phyloP scores from a whole-genome alignment of 192 early-diverging fungal species.

The Pilobolus umbonatus region DNA sequence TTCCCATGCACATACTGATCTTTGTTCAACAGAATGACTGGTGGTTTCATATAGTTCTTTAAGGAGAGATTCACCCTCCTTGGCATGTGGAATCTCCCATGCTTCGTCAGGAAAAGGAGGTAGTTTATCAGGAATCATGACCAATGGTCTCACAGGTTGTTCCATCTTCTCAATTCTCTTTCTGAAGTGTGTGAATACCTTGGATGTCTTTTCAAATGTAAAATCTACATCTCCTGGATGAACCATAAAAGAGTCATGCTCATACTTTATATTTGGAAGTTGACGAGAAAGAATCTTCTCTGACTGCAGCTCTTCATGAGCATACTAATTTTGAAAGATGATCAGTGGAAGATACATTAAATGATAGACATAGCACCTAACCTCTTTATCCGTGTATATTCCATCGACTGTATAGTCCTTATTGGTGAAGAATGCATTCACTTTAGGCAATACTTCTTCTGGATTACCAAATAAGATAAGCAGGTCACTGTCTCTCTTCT shows the following conservation, averaged over 20 bases:
- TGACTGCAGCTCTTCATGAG: conserved; percentile 11
- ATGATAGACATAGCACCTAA: not conserved
- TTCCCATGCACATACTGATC: conserved; percentile 30
- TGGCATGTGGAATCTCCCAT: not conserved
- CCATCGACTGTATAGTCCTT: not conserved
- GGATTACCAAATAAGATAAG: conserved; percentile 16
- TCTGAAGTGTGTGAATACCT: conserved; percentile 33
- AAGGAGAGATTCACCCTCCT: not conserved
- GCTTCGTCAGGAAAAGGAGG: conserved; percentile 3
- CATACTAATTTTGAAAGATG: conserved; percentile 4
- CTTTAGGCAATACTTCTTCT: conserved; percentile 5
- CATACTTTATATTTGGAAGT: not conserved
- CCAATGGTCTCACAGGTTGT: conserved; percentile 1
- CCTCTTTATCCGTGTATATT: conserved; percentile 18
- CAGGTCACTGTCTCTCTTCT: not conserved
- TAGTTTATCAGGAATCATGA: not conserved
- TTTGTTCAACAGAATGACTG: too few species aligned
- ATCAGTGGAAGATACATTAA: not conserved
- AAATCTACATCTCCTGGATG: conserved; percentile 17
- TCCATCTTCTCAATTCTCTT: conserved; percentile 29
- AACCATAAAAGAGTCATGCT: conserved; percentile 10
- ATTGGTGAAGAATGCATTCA: not conserved
- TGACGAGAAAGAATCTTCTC: not conserved
- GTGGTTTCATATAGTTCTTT: not conserved
- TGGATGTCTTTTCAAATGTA: conserved; percentile 16